phyloP scores from a whole-genome alignment of 331 rosid species.

The Telfairia occidentalis region DNA sequence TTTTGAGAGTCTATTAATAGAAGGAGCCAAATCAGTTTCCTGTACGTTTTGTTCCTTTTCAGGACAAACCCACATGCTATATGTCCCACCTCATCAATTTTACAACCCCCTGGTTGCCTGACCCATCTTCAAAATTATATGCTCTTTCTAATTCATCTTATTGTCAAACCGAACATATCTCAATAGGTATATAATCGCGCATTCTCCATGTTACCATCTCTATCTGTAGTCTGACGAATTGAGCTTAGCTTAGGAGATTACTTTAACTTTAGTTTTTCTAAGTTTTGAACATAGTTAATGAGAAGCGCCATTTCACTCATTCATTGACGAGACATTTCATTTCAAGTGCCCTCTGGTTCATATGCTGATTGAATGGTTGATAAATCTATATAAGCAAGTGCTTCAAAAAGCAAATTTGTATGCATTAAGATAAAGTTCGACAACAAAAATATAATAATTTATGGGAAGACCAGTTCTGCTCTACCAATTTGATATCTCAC shows the following conservation, averaged over 20 bases:
- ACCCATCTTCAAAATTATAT: not conserved
- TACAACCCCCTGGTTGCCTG: not conserved
- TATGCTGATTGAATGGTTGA: constrained; percentile 7
- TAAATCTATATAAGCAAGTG: not conserved
- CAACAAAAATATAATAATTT: constrained; percentile 11
- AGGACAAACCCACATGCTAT: not conserved
- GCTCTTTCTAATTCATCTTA: not conserved
- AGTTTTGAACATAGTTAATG: not conserved
- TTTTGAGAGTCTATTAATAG: constrained; percentile 2
- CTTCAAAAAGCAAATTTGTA: not conserved
- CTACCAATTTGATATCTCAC: constrained; percentile 9
- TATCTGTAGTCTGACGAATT: not conserved
- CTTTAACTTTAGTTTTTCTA: not conserved
- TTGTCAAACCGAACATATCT: too few relatives aligned
- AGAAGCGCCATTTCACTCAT: not conserved
- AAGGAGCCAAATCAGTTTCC: not conserved
- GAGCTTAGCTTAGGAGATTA: not conserved
- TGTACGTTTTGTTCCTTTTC: not conserved
- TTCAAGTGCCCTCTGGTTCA: not conserved
- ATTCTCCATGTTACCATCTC: not conserved
- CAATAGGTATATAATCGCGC: too few relatives aligned
- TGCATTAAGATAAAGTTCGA: constrained; percentile 2
- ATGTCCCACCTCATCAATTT: constrained; percentile 4
- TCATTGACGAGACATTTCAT: not conserved
- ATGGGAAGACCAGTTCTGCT: not conserved